Conservation (phyloP, 768 basidiomycete species). For the Boletus subparvulus region DNA sequence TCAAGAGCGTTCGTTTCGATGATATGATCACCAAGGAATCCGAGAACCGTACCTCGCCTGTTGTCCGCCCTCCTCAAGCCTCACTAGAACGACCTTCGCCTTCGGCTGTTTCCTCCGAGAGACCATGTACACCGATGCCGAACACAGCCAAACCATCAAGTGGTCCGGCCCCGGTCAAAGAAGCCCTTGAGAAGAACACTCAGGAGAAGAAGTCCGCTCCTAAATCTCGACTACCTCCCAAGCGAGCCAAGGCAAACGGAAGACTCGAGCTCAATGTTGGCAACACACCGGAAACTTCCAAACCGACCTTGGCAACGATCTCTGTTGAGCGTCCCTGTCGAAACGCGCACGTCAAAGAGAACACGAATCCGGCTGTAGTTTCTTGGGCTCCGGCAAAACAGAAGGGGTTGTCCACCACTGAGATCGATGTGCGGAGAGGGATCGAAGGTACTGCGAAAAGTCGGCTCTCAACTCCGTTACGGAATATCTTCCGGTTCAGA, state of each 20-base stretch:
- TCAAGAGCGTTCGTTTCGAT: conserved; percentile 41
- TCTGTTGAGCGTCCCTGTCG: conserved; percentile 19
- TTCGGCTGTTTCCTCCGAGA: conserved; percentile 2
- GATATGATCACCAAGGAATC: conserved; percentile 12
- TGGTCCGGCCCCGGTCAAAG: neutral
- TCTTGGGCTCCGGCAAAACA: conserved; percentile 12
- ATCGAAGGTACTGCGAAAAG: conserved; percentile 27
- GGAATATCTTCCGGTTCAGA: conserved; percentile 35
- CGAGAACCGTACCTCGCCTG: neutral
- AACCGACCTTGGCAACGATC: neutral
- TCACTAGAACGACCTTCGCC: conserved; percentile 5
- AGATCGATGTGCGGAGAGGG: conserved; percentile 23
- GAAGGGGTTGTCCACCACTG: conserved; percentile 9
- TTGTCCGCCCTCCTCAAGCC: neutral
- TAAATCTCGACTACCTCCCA: conserved; percentile 16
- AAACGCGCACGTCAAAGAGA: conserved; percentile 16
- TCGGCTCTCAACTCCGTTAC: conserved; percentile 28
- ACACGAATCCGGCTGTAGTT: neutral
- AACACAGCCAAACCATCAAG: neutral
- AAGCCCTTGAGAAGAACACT: neutral
- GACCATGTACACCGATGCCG: conserved; percentile 12
- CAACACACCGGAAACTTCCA: conserved; percentile 3
- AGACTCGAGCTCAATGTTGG: conserved; percentile 1
- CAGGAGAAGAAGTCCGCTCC: conserved; percentile 15
- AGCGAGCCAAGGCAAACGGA: conserved; percentile 9